Evolutionary conservation across 1,284 basidiomycete species (phyloP).

Genomic region (Chalciporus sp.): DNA sequence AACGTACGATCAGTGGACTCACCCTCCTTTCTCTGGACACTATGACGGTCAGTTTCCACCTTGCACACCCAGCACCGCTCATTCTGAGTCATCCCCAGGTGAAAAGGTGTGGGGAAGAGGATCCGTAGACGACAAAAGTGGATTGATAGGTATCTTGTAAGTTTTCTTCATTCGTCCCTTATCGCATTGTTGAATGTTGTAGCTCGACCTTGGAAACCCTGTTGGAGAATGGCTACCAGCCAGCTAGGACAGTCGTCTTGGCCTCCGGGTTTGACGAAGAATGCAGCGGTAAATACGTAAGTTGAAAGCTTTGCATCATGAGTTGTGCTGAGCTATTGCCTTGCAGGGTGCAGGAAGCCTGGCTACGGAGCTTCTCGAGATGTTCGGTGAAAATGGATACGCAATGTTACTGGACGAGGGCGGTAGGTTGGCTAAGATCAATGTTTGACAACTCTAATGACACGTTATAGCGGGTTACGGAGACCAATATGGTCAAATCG

Average conservation of each 20-base stretch:
- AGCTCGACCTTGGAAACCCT: constrained; percentile 46
- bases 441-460: constrained; percentile 14
- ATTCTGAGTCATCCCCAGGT: constrained; percentile 21
- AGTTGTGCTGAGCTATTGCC: constrained; percentile 2
- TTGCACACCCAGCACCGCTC: not conserved
- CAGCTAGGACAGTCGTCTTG: constrained; percentile 52
- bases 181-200: not conserved
- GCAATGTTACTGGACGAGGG: constrained; percentile 55
- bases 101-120: constrained; percentile 55
- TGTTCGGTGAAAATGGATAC: constrained; percentile 55
- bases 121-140: constrained; percentile 51
- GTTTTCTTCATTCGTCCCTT: not conserved
- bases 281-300: constrained; percentile 48
- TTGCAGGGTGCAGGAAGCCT: constrained; percentile 30
- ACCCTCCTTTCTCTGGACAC: constrained; percentile 56
- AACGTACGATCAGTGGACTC: constrained; percentile 54
- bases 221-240: constrained; percentile 45
- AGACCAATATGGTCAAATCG: constrained; percentile 36
- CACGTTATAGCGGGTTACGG: constrained; percentile 29
- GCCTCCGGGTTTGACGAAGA: constrained; percentile 72
- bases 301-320: constrained; percentile 1
- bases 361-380: constrained; percentile 41
- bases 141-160: constrained; percentile 48
- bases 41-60: constrained; percentile 41
- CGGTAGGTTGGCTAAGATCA: constrained; percentile 29